Evolutionary conservation across 164 flowering plant species (phyloP).

Genomic region (Nymphaea colorata): DNA sequence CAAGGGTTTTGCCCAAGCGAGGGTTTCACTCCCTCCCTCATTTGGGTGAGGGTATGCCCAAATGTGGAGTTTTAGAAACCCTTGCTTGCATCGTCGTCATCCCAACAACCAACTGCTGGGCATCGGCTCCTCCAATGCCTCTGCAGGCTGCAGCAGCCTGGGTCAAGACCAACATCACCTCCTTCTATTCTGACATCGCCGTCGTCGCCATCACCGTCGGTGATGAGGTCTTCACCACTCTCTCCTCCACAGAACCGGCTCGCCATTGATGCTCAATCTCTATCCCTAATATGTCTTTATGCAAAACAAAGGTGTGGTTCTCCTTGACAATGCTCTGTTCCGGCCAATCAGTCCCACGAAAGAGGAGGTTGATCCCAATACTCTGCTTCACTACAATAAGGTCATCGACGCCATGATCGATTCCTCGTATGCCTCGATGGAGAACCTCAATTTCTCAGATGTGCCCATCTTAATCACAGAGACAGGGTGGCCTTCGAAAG

Average conservation of each 20-base stretch:
- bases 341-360: slow-evolving; percentile 73
- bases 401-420: slow-evolving; percentile 93
- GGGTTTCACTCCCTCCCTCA: no score
- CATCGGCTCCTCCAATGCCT: slow-evolving; percentile 63
- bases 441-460: slow-evolving; percentile 63
- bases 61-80: no score
- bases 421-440: slow-evolving; percentile 73
- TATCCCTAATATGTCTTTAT: slow-evolving; percentile 94
- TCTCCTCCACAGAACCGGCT: slow-evolving; percentile 54
- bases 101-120: slow-evolving; percentile 84
- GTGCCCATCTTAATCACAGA: slow-evolving; percentile 75
- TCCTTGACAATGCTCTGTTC: slow-evolving; percentile 68
- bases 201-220: slow-evolving; percentile 75
- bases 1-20: no score
- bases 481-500: slow-evolving; percentile 87
- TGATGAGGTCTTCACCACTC: slow-evolving; percentile 74
- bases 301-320: slow-evolving; percentile 91
- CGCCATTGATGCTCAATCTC: slow-evolving; percentile 89
- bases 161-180: slow-evolving; percentile 60
- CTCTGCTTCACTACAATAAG: slow-evolving; percentile 84
- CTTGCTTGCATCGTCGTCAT: slow-evolving; percentile 31
- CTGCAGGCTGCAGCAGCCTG: slow-evolving; percentile 81
- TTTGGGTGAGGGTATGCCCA: no score
- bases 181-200: slow-evolving; percentile 59
- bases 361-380: slow-evolving; percentile 93